These are phyloP conservation scores for Lichtheimia ornata DNA, from an alignment of 371 early-diverging fungal genomes.

Conservation along the genomic window DNA sequence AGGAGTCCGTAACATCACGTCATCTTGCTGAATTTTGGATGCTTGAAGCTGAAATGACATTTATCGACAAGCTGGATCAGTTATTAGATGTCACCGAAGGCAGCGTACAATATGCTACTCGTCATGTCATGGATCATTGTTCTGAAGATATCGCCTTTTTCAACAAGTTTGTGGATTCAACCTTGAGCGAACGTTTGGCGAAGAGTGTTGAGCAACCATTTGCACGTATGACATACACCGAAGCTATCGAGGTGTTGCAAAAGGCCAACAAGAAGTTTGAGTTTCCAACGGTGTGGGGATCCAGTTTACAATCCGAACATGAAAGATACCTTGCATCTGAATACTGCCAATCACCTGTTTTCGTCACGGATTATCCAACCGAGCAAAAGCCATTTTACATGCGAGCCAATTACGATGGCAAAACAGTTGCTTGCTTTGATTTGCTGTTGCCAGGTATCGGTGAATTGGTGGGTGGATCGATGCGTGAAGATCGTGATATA, in stretches of 20 bases:
- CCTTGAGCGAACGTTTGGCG: slow-evolving; percentile 37
- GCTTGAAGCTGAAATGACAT: slow-evolving; percentile 90
- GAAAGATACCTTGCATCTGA: slow-evolving; percentile 79
- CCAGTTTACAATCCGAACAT: slow-evolving; percentile 83
- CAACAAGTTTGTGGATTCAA: slow-evolving; percentile 53
- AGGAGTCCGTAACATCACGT: slow-evolving; percentile 78
- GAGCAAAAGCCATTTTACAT: slow-evolving; percentile 92
- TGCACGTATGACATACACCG: slow-evolving; percentile 77
- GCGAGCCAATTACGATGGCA: slow-evolving; percentile 63
- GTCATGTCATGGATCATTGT: slow-evolving; percentile 50
- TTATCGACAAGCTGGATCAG: slow-evolving; percentile 58
- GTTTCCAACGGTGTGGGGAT: slow-evolving; percentile 79
- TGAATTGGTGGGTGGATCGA: slow-evolving; percentile 88
- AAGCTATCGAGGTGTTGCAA: slow-evolving; percentile 77
- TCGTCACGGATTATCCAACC: slow-evolving; percentile 89
- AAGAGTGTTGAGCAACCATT: slow-evolving; percentile 56
- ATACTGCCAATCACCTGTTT: slow-evolving; percentile 77
- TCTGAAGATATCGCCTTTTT: slow-evolving; percentile 59
- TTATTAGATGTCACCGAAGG: slow-evolving; percentile 64
- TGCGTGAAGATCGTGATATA: slow-evolving; percentile 77
- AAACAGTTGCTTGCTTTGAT: slow-evolving; percentile 87
- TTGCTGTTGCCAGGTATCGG: slow-evolving; percentile 88
- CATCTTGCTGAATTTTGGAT: slow-evolving; percentile 96
- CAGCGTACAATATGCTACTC: slow-evolving; percentile 50
- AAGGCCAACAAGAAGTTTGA: slow-evolving; percentile 50